Conservation (phyloP, 2,329 filamentous ascomycete genomes). For the Aplosporella prunicola region DNA sequence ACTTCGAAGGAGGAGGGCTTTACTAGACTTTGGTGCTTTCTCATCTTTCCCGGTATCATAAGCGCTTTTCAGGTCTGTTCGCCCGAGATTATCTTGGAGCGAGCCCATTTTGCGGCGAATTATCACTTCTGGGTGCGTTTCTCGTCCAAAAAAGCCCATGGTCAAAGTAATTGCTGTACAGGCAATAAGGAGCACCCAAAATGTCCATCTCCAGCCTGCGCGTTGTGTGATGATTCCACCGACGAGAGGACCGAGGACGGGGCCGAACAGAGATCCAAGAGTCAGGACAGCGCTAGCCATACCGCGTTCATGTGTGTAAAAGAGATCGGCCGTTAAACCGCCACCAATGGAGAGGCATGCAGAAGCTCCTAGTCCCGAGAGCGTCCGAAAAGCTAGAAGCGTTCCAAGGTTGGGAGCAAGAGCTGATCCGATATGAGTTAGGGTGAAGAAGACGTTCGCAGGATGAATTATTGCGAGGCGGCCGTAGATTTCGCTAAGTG, state of each 20-base stretch:
- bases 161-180: neutral
- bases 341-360: neutral
- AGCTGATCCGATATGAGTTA: neutral
- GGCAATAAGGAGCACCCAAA: constrained; percentile 25
- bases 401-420: neutral
- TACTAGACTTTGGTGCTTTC: neutral
- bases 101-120: neutral
- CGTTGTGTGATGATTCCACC: constrained; percentile 27
- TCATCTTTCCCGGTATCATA: neutral
- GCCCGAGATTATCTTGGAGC: neutral
- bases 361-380: neutral
- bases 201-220: constrained; percentile 26
- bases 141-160: neutral
- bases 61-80: neutral
- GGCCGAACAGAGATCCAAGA: constrained; percentile 16
- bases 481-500: constrained; percentile 13
- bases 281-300: neutral
- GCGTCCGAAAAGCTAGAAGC: neutral
- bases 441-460: constrained; percentile 8
- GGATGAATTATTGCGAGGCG: constrained; percentile 2
- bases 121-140: neutral
- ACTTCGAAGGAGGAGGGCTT: constrained; percentile 6
- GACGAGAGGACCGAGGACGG: constrained; percentile 23
- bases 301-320: constrained; percentile 1
- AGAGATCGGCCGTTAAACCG: neutral